phyloP scores from a whole-genome alignment of 148 eudicot genomes.

The Vaccinium darrowii region DNA sequence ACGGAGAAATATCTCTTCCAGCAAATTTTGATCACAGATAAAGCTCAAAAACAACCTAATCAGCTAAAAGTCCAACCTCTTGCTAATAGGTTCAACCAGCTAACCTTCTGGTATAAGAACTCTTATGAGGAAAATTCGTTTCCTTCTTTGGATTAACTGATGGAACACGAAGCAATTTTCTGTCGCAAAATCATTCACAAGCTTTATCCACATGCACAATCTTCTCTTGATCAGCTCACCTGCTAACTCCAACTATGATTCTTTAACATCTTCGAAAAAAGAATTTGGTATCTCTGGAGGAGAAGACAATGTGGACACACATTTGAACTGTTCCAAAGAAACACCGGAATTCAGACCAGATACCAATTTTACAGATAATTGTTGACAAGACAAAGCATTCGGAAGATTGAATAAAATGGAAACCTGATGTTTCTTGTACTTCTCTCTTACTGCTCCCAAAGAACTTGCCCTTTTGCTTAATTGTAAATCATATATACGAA shows the following conservation, averaged over 20 bases:
- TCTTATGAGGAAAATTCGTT: not conserved
- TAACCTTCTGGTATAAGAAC: not conserved
- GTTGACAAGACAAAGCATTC: not conserved
- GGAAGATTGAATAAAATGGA: not conserved
- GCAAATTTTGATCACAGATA: not conserved
- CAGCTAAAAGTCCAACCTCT: not conserved
- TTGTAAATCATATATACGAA: conserved; percentile 69
- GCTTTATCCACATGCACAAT: not conserved
- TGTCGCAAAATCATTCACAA: not conserved
- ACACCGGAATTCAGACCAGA: conserved; percentile 14
- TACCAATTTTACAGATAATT: not conserved
- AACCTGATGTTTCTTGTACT: conserved; percentile 89
- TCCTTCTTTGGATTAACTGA: not conserved
- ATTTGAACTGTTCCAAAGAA: conserved; percentile 56
- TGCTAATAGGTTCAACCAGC: not conserved
- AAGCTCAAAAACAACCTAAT: not conserved
- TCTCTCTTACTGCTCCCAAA: conserved; percentile 65
- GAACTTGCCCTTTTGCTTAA: conserved; percentile 51
- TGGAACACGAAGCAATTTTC: not conserved
- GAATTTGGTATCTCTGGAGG: conserved; percentile 51
- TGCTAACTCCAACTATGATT: conserved; percentile 24
- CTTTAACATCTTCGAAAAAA: conserved; percentile 46
- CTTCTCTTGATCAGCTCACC: not conserved
- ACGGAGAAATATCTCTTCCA: not conserved
- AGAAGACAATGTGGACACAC: conserved; percentile 57